Percentiles rank a stretch among this genome's conserved stretches.
phyloP scores from a whole-genome alignment of 1,284 basidiomycete species.

The Naganishia sp. region DNA sequence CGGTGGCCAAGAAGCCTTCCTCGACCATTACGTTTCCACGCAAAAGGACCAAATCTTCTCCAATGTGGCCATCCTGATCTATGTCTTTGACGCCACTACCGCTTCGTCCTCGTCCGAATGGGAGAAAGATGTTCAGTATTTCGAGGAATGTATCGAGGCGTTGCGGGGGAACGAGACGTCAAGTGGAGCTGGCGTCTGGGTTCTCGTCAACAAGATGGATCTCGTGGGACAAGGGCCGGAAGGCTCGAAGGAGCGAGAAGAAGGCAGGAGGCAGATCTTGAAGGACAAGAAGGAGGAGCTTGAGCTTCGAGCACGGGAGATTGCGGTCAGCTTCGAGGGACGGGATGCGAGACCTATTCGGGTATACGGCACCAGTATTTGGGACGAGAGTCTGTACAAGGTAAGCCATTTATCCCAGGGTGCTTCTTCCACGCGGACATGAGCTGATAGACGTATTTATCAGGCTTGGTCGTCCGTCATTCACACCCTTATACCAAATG shows the following conservation, averaged over 20 bases:
- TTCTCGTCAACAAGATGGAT: conserved; percentile 97
- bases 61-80: conserved; percentile 94
- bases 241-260: conserved; percentile 50
- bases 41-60: conserved; percentile 91
- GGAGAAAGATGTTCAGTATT: conserved; percentile 76
- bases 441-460: background rate
- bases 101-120: conserved; percentile 49
- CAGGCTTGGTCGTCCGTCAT: conserved; percentile 98
- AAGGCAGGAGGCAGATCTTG: conserved; percentile 64
- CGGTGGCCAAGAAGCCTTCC: conserved; percentile 95
- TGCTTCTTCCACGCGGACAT: background rate
- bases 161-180: conserved; percentile 59
- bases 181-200: conserved; percentile 63
- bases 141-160: conserved; percentile 78
- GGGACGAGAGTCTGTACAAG: conserved; percentile 96
- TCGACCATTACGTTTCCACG: conserved; percentile 89
- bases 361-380: conserved; percentile 81
- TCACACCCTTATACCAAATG: conserved; percentile 93
- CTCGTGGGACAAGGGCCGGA: conserved; percentile 62
- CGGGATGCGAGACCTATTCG: conserved; percentile 27
- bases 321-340: conserved; percentile 36
- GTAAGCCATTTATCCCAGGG: conserved; percentile 56
- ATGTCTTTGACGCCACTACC: conserved; percentile 89
- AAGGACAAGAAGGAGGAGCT: conserved; percentile 55
- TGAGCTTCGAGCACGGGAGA: conserved; percentile 40